Conservation (phyloP, 805 yeast species). For the Teunomyces barrocoloradensis region DNA sequence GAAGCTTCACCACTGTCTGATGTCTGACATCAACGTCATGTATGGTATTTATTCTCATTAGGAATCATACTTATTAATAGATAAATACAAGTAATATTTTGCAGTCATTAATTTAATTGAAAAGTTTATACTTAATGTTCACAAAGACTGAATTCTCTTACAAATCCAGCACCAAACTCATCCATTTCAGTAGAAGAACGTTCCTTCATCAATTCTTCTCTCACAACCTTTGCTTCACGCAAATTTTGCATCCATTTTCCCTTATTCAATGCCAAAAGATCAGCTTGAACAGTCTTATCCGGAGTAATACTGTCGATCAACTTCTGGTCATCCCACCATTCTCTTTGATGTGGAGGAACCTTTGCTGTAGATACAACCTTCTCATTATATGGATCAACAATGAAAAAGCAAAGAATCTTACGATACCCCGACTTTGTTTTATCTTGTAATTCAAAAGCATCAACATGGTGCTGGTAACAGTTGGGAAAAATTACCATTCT, state of each 20-base stretch:
- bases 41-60: too few relatives aligned
- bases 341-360: slow-evolving; percentile 39
- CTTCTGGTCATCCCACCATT: slow-evolving; percentile 24
- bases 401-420: slow-evolving; percentile 38
- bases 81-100: too few relatives aligned
- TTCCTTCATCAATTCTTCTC: slow-evolving; percentile 33
- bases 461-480: slow-evolving; percentile 38
- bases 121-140: slow-evolving; percentile 22
- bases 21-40: too few relatives aligned
- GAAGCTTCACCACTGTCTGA: slow-evolving; percentile 61
- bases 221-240: slow-evolving; percentile 22
- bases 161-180: slow-evolving; percentile 13
- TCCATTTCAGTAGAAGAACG: slow-evolving; percentile 16
- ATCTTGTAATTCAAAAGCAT: slow-evolving; percentile 35
- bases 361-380: slow-evolving; percentile 24
- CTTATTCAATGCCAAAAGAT: slow-evolving; percentile 3
- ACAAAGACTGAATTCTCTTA: slow-evolving; percentile 27
- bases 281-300: slow-evolving; percentile 3
- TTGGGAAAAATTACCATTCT: slow-evolving; percentile 40
- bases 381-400: slow-evolving; percentile 34
- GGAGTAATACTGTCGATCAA: slow-evolving; percentile 10
- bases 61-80: too few relatives aligned
- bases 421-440: slow-evolving; percentile 35
- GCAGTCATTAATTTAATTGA: too few relatives aligned
- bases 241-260: slow-evolving; percentile 17